Evolutionary conservation across 129 eudicot species (phyloP), one percentile per base, ranked within the genome.

Genomic region (Rutidosis leptorrhynchoides): DNA sequence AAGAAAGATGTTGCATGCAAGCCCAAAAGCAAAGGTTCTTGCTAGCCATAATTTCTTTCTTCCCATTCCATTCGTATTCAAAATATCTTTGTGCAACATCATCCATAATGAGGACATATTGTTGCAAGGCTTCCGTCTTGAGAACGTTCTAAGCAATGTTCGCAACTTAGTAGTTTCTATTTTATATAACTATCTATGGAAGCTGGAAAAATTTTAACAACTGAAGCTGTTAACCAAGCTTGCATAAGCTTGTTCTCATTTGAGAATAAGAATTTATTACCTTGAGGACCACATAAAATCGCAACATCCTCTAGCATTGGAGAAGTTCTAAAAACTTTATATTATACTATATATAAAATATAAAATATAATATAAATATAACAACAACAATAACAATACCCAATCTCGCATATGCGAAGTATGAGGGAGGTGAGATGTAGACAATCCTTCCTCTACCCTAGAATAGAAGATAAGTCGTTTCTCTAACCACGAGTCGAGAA

Each of bases 211-310:
- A 83, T 32, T 35, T 76, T 83, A 25, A 68, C 66, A 3, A 79
- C 68, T 0, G 82, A 67, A 56, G 64, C 8, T 0, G 84, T 82
- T 77, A 74, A 75, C 82, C 88, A 80, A 2, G 76, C 68, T 23
- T 49, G 70, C 6, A 83, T 80, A 5, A 80, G 80, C 65, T 79
- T 83, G 72, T 79, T 72, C 74, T 83, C 88, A 55, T 83, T 83
- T 0, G 82, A 76, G 65, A 83, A 80, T 61, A 83, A 73, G 73
- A 83, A 80, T 29, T 83, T n/a, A n/a, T n/a, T n/a, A n/a, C n/a
- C n/a, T n/a, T n/a, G n/a, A n/a, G n/a, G n/a, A n/a, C n/a, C n/a
- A 12, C 56, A 64, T 23, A 64, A 64, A 14, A 42, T 35, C 21
- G 67, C 61, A 1, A 8, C 30, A n/a, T n/a, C n/a, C n/a, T n/a